Conservation (phyloP, 345 rosid species). For the Lagerstroemia speciosa region DNA sequence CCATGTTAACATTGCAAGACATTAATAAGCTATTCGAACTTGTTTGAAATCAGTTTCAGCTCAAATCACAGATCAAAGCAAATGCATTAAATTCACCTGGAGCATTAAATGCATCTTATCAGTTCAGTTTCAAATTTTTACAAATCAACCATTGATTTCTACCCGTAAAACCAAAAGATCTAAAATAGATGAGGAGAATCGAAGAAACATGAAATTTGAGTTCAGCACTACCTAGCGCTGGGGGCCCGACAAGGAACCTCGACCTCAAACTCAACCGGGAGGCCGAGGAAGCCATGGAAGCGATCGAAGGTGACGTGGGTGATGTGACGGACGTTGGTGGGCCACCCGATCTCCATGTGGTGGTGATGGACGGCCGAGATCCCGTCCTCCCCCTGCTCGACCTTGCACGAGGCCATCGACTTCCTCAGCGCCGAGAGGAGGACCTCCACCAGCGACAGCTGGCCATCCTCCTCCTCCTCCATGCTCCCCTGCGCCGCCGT, state of each 20-base stretch:
- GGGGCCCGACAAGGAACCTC: constrained; percentile 93
- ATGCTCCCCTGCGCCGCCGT: constrained; percentile 13
- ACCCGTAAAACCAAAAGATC: background rate
- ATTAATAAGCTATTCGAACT: no score
- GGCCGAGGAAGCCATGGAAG: constrained; percentile 83
- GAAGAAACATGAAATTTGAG: background rate
- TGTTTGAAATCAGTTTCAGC: background rate
- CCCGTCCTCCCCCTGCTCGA: constrained; percentile 50
- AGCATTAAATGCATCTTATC: background rate
- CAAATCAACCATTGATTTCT: no score
- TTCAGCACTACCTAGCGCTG: constrained; percentile 79
- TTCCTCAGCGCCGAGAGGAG: constrained; percentile 68
- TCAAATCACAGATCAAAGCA: background rate
- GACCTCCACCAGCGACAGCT: constrained; percentile 55
- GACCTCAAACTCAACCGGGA: constrained; percentile 86
- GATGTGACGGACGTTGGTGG: constrained; percentile 79
- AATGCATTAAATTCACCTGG: background rate
- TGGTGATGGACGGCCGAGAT: constrained; percentile 22
- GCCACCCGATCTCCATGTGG: constrained; percentile 86
- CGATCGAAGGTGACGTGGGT: constrained; percentile 94
- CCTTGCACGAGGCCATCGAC: constrained; percentile 78
- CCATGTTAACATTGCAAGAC: no score
- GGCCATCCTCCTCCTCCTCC: constrained; percentile 50
- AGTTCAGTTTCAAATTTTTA: background rate
- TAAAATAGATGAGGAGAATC: background rate